Conservation (phyloP, 2,329 filamentous ascomycete genomes). For the Bipolaris sorokiniana region DNA sequence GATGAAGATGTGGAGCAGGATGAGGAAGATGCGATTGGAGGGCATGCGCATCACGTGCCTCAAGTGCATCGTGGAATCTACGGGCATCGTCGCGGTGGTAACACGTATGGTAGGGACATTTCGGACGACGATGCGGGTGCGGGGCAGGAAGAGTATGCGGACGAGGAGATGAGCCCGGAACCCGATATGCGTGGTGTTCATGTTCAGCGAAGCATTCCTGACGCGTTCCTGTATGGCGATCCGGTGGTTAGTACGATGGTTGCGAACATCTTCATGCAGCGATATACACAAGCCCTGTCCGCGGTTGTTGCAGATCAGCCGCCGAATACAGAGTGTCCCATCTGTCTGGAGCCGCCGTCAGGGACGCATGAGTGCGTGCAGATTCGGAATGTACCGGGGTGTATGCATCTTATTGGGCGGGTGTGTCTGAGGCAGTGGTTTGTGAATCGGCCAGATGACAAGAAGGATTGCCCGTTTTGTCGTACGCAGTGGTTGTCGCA, state of each 20-base stretch:
- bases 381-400: constrained; percentile 18
- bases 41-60: too few relatives aligned
- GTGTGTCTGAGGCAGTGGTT: constrained; percentile 22
- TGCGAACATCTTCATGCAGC: constrained; percentile 4
- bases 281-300: constrained; percentile 5
- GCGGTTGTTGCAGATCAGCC: not conserved
- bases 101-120: too few relatives aligned
- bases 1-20: not conserved
- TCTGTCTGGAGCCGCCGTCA: constrained; percentile 17
- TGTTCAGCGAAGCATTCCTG: too few relatives aligned
- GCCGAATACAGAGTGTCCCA: constrained; percentile 15
- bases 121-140: too few relatives aligned
- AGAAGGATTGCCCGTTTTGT: constrained; percentile 28
- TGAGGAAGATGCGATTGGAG: too few relatives aligned
- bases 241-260: too few relatives aligned
- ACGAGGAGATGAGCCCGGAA: too few relatives aligned
- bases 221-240: too few relatives aligned
- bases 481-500: constrained; percentile 21
- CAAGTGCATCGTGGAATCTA: too few relatives aligned
- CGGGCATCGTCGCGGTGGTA: too few relatives aligned
- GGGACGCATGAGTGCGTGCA: constrained; percentile 15
- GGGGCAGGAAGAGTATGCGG: too few relatives aligned
- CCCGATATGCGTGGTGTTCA: too few relatives aligned
- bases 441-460: not conserved
- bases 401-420: constrained; percentile 26